phyloP scores from a whole-genome alignment of 305 asterid genomes.

The Fraxinus xanthoxyloides region DNA sequence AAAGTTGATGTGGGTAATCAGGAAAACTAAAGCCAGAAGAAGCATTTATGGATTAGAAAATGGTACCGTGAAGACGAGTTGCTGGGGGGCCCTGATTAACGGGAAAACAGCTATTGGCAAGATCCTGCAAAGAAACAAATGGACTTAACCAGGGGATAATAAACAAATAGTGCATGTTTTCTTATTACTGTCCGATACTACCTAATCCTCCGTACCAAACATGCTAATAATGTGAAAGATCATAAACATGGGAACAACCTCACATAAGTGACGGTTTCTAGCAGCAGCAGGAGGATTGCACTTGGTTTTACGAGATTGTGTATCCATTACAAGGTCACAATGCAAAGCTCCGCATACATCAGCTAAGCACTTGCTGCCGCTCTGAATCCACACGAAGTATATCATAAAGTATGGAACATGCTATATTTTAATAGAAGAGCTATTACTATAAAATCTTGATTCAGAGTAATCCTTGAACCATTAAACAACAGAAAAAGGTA shows the following conservation, averaged over 20 bases:
- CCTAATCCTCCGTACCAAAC: background rate
- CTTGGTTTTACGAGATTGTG: conserved; percentile 64
- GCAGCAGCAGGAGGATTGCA: conserved; percentile 91
- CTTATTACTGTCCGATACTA: background rate
- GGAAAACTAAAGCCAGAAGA: conserved; percentile 1
- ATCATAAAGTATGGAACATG: conserved; percentile 2
- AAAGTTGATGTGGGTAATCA: conserved; percentile 24
- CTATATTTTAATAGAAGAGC: background rate
- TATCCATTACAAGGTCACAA: conserved; percentile 62
- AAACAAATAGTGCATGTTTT: background rate
- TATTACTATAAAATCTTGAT: background rate
- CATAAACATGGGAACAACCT: conserved; percentile 44
- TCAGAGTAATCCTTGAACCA: background rate
- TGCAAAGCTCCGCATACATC: conserved; percentile 91
- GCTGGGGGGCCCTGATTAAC: conserved; percentile 54
- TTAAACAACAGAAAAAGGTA: background rate
- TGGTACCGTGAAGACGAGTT: conserved; percentile 77
- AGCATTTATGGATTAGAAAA: conserved; percentile 8
- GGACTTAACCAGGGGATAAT: conserved; percentile 11
- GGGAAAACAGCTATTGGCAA: conserved; percentile 85
- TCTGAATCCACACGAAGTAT: conserved; percentile 44
- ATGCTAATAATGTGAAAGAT: background rate
- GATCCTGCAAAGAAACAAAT: conserved; percentile 44
- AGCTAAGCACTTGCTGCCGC: conserved; percentile 82
- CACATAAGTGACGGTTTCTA: conserved; percentile 78